Conservation (phyloP, 352 stramenopile genomes). For the Phytophthora pini region DNA sequence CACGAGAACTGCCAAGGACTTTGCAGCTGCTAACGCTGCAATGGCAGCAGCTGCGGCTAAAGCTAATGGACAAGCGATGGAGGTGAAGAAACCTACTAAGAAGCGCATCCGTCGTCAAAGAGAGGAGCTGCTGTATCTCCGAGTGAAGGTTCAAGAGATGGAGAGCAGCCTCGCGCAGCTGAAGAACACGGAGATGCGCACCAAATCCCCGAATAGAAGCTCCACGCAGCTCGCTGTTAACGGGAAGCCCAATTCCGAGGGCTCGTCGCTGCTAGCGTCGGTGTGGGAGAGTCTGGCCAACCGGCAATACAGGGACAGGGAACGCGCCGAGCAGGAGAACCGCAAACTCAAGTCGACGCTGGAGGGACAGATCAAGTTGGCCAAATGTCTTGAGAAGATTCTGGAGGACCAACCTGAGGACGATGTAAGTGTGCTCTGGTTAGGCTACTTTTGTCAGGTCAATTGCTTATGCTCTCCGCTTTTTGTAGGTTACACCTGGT, state of each 20-base stretch:
- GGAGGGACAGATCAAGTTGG: conserved; percentile 45
- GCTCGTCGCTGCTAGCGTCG: conserved; percentile 24
- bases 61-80: background rate
- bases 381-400: conserved; percentile 49
- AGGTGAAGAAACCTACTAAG: conserved; percentile 36
- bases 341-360: conserved; percentile 46
- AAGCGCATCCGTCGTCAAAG: conserved; percentile 49
- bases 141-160: conserved; percentile 52
- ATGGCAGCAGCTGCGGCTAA: conserved; percentile 10
- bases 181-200: conserved; percentile 19
- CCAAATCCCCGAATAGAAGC: conserved; percentile 1
- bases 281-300: conserved; percentile 53
- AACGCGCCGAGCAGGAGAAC: conserved; percentile 50
- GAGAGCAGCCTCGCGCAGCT: conserved; percentile 40
- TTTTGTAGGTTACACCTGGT: conserved; percentile 11
- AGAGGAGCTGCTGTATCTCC: conserved; percentile 53
- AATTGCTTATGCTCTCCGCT: conserved; percentile 6
- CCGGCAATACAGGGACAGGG: conserved; percentile 44
- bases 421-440: conserved; percentile 8
- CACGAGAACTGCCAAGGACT: conserved; percentile 23
- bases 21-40: conserved; percentile 15
- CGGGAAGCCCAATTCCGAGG: conserved; percentile 17
- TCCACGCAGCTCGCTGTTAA: conserved; percentile 19
- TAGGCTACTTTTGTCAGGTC: background rate
- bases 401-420: conserved; percentile 36